Evolutionary conservation across 768 basidiomycete genomes (phyloP).

Genomic region (Agaricus blazei): DNA sequence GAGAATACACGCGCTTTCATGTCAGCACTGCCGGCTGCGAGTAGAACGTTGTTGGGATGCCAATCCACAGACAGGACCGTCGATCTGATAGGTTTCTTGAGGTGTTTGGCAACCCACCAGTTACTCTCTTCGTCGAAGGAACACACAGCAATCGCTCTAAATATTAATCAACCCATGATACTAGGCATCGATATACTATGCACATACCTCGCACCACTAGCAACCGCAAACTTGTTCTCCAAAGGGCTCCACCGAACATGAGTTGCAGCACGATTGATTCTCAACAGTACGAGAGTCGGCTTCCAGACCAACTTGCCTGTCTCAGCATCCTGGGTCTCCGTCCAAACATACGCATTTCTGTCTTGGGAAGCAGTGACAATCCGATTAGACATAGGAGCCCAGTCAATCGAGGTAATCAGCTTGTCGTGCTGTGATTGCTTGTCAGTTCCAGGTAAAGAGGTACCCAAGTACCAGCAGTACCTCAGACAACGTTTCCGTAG

Average conservation of each 20-base stretch:
- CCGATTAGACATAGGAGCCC: slow-evolving; percentile 94
- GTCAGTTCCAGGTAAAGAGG: background rate
- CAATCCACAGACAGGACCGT: slow-evolving; percentile 94
- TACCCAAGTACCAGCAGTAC: slow-evolving; percentile 32
- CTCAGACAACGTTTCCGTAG: slow-evolving; percentile 79
- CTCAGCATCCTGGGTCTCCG: slow-evolving; percentile 65
- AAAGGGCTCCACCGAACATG: slow-evolving; percentile 94
- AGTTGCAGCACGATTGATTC: slow-evolving; percentile 95
- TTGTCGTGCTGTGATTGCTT: slow-evolving; percentile 80
- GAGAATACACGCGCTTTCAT: slow-evolving; percentile 98
- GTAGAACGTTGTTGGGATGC: slow-evolving; percentile 98
- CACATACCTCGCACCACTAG: slow-evolving; percentile 84
- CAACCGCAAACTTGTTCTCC: slow-evolving; percentile 98
- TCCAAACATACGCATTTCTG: slow-evolving; percentile 98
- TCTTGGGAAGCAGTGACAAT: slow-evolving; percentile 99
- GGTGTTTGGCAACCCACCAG: slow-evolving; percentile 97
- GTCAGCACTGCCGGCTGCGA: slow-evolving; percentile 96
- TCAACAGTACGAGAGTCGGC: slow-evolving; percentile 91
- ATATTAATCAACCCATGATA: background rate
- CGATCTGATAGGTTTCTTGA: slow-evolving; percentile 97
- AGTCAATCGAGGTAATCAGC: slow-evolving; percentile 94
- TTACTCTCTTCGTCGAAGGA: slow-evolving; percentile 97
- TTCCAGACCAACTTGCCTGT: slow-evolving; percentile 82
- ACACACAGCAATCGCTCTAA: slow-evolving; percentile 92
- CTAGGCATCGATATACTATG: background rate